These are phyloP conservation scores for Sphaceloma murrayae DNA, from an alignment of 2,329 filamentous ascomycete genomes.

Conservation along the genomic window DNA sequence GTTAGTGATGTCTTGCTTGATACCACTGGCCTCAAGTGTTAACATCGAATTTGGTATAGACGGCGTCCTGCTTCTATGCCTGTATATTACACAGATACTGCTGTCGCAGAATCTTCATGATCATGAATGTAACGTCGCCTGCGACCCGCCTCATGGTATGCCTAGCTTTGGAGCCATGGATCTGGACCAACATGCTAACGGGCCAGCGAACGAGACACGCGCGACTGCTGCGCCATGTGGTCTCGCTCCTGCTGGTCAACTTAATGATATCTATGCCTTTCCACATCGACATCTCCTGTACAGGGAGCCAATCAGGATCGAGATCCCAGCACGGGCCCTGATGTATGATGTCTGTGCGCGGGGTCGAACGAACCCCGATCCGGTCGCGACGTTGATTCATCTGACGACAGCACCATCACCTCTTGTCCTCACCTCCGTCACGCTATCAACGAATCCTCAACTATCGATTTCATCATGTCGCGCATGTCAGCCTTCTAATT, in stretches of 20 bases:
- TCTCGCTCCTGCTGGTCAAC: too few relatives aligned
- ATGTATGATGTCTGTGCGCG: background rate
- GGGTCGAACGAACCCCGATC: background rate
- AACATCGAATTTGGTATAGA: background rate
- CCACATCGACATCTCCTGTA: too few relatives aligned
- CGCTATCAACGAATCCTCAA: constrained; percentile 15
- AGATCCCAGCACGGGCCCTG: too few relatives aligned
- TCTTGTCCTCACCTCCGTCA: constrained; percentile 8
- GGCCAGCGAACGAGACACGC: background rate
- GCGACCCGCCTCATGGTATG: constrained; percentile 1
- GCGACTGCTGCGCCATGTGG: too few relatives aligned
- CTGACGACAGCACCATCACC: constrained; percentile 14
- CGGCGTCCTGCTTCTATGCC: background rate
- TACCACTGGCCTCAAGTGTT: background rate
- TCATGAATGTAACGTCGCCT: background rate
- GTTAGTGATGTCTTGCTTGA: background rate
- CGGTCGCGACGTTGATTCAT: constrained; percentile 16
- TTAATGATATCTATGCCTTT: too few relatives aligned
- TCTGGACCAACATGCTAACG: background rate
- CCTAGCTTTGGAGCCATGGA: background rate
- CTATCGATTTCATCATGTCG: constrained; percentile 22
- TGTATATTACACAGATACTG: background rate
- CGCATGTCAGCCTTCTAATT: constrained; percentile 20
- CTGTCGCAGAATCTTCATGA: constrained; percentile 1
- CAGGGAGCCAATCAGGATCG: too few relatives aligned